Percentiles rank a stretch among this genome's conserved stretches.
Conservation (phyloP, 805 yeast species). For the Priceomyces fermenticarens region DNA sequence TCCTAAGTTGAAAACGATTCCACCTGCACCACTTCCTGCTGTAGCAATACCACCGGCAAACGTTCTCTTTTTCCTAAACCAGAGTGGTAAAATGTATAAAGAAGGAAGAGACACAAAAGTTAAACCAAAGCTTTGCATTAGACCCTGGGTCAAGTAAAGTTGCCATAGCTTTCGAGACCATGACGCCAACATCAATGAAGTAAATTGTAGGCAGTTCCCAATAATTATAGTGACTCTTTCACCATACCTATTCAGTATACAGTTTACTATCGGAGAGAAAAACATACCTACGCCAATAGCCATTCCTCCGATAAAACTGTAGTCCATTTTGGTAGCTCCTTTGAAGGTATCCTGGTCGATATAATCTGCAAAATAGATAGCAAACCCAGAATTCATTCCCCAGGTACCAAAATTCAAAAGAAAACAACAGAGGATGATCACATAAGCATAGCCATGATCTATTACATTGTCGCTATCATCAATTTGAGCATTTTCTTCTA, state of each 20-base stretch:
- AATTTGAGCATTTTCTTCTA: constrained; percentile 5
- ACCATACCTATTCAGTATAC: constrained; percentile 43
- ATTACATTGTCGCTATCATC: constrained; percentile 6
- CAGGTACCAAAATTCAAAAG: constrained; percentile 59
- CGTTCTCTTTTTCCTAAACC: constrained; percentile 65
- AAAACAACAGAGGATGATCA: constrained; percentile 49
- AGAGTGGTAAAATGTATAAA: constrained; percentile 60
- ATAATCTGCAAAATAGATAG: constrained; percentile 60
- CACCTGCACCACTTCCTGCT: constrained; percentile 55
- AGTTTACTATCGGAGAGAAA: constrained; percentile 51
- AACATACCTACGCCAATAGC: constrained; percentile 55
- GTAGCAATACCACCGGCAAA: constrained; percentile 47
- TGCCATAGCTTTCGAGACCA: constrained; percentile 62
- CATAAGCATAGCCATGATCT: constrained; percentile 74
- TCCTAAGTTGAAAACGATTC: constrained; percentile 47
- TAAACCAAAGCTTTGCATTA: constrained; percentile 56
- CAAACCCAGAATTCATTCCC: constrained; percentile 72
- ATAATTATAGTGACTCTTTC: constrained; percentile 36
- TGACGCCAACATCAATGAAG: constrained; percentile 58
- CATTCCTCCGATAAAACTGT: constrained; percentile 66
- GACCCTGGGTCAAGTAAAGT: constrained; percentile 64
- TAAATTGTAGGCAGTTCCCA: constrained; percentile 52
- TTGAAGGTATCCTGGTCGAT: constrained; percentile 47
- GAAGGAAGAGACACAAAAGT: constrained; percentile 60
- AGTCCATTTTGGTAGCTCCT: constrained; percentile 57